These are phyloP conservation scores for cucumber (Cucumis sativus) DNA, from an alignment of 306 rosid species.

Conservation along the genomic window DNA sequence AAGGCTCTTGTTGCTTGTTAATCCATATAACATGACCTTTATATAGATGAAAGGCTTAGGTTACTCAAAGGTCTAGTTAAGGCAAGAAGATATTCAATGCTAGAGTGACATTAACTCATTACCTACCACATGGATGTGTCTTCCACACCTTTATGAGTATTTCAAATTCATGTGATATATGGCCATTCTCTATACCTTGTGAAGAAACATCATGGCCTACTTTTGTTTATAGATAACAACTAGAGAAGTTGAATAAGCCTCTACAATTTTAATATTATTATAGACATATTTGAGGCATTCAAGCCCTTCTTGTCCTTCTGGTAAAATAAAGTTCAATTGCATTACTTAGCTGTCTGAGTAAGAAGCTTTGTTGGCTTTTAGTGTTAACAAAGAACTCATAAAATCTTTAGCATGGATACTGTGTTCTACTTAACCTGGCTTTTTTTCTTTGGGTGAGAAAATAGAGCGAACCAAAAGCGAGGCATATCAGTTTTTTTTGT, in stretches of 20 bases:
- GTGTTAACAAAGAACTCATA: not conserved
- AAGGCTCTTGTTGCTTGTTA: not conserved
- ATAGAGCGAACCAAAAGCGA: not conserved
- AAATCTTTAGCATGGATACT: not conserved
- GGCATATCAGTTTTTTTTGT: not conserved
- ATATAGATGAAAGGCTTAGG: not conserved
- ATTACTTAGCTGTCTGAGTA: not conserved
- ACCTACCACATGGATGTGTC: conserved; percentile 2
- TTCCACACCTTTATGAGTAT: not conserved
- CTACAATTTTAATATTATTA: not conserved
- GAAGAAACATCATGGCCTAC: not conserved
- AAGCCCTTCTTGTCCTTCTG: not conserved
- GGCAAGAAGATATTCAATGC: not conserved
- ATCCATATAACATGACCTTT: not conserved
- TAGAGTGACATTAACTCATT: not conserved
- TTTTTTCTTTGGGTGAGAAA: not conserved
- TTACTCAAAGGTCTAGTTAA: not conserved
- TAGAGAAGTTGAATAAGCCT: not conserved
- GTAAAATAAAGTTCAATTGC: not conserved
- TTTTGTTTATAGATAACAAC: not conserved
- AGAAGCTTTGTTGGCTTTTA: not conserved
- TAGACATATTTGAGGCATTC: not conserved
- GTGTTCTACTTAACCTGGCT: not conserved
- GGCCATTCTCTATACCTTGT: not conserved
- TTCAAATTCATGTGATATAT: not conserved